Conservation (phyloP, 106 monocot genomes). For the Vanilla planifolia region DNA sequence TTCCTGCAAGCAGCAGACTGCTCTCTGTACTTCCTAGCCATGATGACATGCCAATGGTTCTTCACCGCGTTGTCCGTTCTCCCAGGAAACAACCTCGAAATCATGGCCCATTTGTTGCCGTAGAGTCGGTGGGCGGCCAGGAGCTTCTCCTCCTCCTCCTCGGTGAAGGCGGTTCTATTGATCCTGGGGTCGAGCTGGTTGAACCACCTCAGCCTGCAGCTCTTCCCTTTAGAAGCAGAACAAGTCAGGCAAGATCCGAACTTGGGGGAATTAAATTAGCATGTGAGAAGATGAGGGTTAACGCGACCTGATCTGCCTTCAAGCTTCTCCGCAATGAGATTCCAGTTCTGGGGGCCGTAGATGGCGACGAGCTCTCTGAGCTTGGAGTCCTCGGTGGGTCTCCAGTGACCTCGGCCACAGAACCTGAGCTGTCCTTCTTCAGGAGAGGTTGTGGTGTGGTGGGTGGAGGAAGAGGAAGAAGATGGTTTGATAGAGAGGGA, state of each 20-base stretch:
- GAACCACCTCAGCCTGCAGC: conserved; percentile 21
- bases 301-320: conserved; percentile 26
- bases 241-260: neutral
- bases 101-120: conserved; percentile 23
- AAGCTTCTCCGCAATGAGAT: conserved; percentile 24
- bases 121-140: conserved; percentile 17
- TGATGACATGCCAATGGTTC: conserved; percentile 19
- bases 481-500: conserved; percentile 4
- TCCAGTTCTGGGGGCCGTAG: conserved; percentile 25
- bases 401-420: conserved; percentile 9
- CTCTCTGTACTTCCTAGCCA: conserved; percentile 20
- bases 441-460: neutral
- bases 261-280: neutral
- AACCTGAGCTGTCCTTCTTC: neutral
- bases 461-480: conserved; percentile 1
- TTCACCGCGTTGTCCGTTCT: conserved; percentile 20
- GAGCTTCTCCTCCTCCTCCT: conserved; percentile 18
- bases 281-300: no score
- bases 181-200: conserved; percentile 22
- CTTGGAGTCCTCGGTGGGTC: conserved; percentile 19
- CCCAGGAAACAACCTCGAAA: conserved; percentile 15
- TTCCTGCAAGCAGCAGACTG: conserved; percentile 9
- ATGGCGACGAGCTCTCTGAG: conserved; percentile 14
- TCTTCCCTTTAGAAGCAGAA: conserved; percentile 7
- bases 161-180: conserved; percentile 11